Evolutionary conservation across 2,329 filamentous ascomycete species (phyloP).

Genomic region (Beauveria sp.): DNA sequence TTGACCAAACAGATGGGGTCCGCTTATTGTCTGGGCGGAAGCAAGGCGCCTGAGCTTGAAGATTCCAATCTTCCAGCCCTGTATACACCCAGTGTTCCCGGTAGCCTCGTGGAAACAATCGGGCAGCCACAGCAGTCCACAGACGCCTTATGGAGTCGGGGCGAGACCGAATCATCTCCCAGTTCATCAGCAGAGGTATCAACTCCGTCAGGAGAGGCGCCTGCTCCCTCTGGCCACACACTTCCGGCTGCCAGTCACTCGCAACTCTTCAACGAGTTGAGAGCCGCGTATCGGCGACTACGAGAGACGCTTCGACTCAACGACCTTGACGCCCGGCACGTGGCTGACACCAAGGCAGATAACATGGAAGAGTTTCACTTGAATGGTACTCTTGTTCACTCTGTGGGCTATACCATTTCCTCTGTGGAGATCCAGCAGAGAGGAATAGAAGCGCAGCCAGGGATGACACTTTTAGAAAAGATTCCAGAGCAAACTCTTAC

Average conservation of each 20-base stretch:
- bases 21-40: constrained; percentile 33
- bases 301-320: constrained; percentile 52
- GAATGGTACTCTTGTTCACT: constrained; percentile 54
- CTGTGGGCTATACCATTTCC: constrained; percentile 78
- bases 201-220: constrained; percentile 27
- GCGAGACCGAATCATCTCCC: constrained; percentile 27
- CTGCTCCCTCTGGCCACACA: constrained; percentile 15
- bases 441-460: constrained; percentile 66
- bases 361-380: constrained; percentile 38
- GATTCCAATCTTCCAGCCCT: constrained; percentile 23
- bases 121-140: constrained; percentile 28
- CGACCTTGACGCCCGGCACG: constrained; percentile 35
- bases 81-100: constrained; percentile 29
- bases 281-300: constrained; percentile 52
- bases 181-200: constrained; percentile 36
- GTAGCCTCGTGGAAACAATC: constrained; percentile 30
- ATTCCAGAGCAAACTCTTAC: constrained; percentile 78
- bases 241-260: constrained; percentile 13
- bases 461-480: constrained; percentile 70
- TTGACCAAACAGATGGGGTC: constrained; percentile 50
- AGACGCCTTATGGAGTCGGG: constrained; percentile 34
- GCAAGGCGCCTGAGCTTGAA: constrained; percentile 28
- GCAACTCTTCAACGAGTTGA: constrained; percentile 44
- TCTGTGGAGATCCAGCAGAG: constrained; percentile 88
- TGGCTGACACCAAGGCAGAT: constrained; percentile 21